phyloP scores from a whole-genome alignment of 73 alveolate genomes.

The Breviolum minutum region DNA sequence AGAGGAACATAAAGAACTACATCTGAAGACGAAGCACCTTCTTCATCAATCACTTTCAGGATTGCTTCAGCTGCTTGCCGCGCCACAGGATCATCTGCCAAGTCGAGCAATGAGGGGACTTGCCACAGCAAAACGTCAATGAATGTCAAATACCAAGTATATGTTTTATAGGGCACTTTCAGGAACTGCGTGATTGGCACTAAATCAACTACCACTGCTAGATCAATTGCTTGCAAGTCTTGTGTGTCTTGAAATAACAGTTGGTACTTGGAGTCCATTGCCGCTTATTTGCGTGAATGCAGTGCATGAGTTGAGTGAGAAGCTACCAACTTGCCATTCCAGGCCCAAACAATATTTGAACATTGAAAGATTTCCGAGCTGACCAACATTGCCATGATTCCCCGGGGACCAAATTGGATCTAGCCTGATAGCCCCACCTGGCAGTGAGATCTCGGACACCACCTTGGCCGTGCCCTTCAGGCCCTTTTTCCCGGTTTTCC shows the following conservation, averaged over 20 bases:
- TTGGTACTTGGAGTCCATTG: no score
- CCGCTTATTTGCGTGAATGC: no score
- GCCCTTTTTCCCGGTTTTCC: neutral
- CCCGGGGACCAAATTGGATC: neutral
- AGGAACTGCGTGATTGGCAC: neutral
- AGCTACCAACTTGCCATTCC: no score
- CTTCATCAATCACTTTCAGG: neutral
- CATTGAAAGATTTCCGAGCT: neutral
- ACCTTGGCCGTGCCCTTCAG: neutral
- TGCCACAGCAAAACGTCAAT: neutral
- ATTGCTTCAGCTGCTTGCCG: slow-evolving; percentile 10
- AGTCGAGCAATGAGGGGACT: neutral
- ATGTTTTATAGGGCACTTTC: neutral
- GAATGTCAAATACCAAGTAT: neutral
- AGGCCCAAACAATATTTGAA: no score
- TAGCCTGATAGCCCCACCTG: neutral
- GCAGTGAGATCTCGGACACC: neutral
- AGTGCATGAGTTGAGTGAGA: no score
- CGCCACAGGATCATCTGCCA: neutral
- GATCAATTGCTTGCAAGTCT: neutral
- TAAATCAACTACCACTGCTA: neutral
- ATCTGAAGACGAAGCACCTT: neutral
- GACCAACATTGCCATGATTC: neutral
- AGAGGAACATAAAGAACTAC: neutral
- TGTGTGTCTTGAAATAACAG: neutral